phyloP scores from a whole-genome alignment of 495 filamentous ascomycete species.

The Pyrenula aspistea region DNA sequence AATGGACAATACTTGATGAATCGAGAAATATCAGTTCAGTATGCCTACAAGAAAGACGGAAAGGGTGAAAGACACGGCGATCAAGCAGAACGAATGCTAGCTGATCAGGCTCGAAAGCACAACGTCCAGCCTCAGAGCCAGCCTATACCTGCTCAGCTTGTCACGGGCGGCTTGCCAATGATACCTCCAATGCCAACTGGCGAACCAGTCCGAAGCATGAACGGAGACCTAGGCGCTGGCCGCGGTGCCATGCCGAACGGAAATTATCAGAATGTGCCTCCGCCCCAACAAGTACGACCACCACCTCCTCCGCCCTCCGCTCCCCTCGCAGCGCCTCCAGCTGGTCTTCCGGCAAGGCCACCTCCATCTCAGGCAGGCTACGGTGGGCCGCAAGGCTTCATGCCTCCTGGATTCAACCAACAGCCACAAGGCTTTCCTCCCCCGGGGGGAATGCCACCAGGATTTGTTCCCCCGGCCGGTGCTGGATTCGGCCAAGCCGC shows the following conservation, averaged over 20 bases:
- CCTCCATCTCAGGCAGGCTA: slow-evolving; percentile 70
- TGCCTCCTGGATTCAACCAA: slow-evolving; percentile 40
- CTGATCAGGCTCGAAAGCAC: slow-evolving; percentile 85
- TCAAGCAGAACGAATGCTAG: slow-evolving; percentile 83
- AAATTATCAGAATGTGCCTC: slow-evolving; percentile 24
- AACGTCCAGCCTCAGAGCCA: slow-evolving; percentile 68
- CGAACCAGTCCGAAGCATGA: slow-evolving; percentile 31
- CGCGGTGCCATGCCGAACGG: slow-evolving; percentile 24
- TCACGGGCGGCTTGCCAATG: slow-evolving; percentile 35
- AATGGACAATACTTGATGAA: slow-evolving; percentile 96
- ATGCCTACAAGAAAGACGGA: slow-evolving; percentile 98
- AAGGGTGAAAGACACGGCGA: slow-evolving; percentile 96
- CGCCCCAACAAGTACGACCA: slow-evolving; percentile 25
- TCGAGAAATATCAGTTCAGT: slow-evolving; percentile 90
- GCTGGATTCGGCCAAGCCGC: slow-evolving; percentile 35
- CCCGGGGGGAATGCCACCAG: slow-evolving; percentile 37
- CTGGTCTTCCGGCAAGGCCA: slow-evolving; percentile 66
- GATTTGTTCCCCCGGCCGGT: slow-evolving; percentile 30
- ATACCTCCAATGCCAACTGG: slow-evolving; percentile 43
- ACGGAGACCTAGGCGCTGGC: slow-evolving; percentile 22
- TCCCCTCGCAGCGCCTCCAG: slow-evolving; percentile 53
- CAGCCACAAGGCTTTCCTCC: slow-evolving; percentile 28
- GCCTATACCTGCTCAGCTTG: slow-evolving; percentile 37
- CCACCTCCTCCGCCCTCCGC: slow-evolving; percentile 26
- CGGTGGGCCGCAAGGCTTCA: slow-evolving; percentile 61